Percentiles rank a stretch among this genome's conserved stretches.
Evolutionary conservation across 768 basidiomycete species (phyloP).

Genomic region (Pleurotus giganteus): DNA sequence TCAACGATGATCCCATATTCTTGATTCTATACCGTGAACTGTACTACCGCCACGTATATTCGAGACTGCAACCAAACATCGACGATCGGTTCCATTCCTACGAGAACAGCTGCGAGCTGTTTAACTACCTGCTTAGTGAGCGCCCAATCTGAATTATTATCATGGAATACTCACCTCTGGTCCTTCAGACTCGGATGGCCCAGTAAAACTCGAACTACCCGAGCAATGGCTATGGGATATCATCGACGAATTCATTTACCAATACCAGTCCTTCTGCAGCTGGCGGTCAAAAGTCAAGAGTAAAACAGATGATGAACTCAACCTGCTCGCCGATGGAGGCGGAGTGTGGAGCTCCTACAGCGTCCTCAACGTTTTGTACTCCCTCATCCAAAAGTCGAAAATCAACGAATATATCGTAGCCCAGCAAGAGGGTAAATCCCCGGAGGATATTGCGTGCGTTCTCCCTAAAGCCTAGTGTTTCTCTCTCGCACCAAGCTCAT

Average conservation of each 20-base stretch:
- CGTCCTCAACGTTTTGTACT: slow-evolving; percentile 97
- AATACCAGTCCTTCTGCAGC: slow-evolving; percentile 94
- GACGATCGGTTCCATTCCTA: slow-evolving; percentile 98
- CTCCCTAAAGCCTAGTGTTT: not conserved
- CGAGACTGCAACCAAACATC: slow-evolving; percentile 89
- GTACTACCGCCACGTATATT: slow-evolving; percentile 95
- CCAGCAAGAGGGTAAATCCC: slow-evolving; percentile 71
- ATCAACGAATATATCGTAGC: slow-evolving; percentile 92
- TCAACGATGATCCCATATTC: slow-evolving; percentile 95
- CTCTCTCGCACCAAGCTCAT: not conserved
- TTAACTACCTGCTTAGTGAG: slow-evolving; percentile 95
- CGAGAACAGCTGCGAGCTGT: slow-evolving; percentile 96
- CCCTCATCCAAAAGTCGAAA: slow-evolving; percentile 94
- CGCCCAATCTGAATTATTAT: not conserved
- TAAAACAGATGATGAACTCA: slow-evolving; percentile 88
- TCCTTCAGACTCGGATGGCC: slow-evolving; percentile 82
- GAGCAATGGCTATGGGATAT: slow-evolving; percentile 99
- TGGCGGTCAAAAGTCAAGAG: slow-evolving; percentile 84
- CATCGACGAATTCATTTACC: slow-evolving; percentile 97
- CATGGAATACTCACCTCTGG: slow-evolving; percentile 1
- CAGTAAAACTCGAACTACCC: slow-evolving; percentile 89
- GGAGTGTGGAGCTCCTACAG: slow-evolving; percentile 97
- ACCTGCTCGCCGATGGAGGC: slow-evolving; percentile 73
- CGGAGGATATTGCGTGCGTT: slow-evolving; percentile 82
- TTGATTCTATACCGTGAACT: slow-evolving; percentile 95